Conservation (phyloP, 495 filamentous ascomycete genomes). For the Amorphotheca resinae region DNA sequence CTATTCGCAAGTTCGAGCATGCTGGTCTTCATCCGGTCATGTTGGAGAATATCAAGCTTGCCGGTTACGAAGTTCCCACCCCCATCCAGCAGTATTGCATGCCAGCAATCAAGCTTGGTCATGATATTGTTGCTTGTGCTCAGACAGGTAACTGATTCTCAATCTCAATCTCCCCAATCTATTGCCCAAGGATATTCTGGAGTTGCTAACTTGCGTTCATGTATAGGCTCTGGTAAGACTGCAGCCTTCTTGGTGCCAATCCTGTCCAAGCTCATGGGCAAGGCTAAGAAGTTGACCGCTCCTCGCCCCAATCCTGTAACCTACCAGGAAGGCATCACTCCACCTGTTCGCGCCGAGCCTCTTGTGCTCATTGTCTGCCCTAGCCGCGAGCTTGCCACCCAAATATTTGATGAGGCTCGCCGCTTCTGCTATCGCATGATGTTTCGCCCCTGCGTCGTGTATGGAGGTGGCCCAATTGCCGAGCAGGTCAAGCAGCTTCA, state of each 20-base stretch:
- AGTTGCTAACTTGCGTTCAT: constrained; percentile 1
- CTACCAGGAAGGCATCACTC: constrained; percentile 25
- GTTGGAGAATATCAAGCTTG: constrained; percentile 60
- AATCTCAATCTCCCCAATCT: not conserved
- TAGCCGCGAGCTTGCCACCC: constrained; percentile 76
- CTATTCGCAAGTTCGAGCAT: constrained; percentile 51
- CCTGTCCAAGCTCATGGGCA: constrained; percentile 84
- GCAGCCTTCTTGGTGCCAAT: constrained; percentile 86
- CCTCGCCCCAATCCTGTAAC: constrained; percentile 50
- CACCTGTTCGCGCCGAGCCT: constrained; percentile 51
- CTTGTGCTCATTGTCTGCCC: constrained; percentile 77
- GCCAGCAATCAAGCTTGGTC: constrained; percentile 56
- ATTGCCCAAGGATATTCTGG: not conserved
- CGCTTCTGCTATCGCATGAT: constrained; percentile 88
- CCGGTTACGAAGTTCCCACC: constrained; percentile 53
- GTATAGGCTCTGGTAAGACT: constrained; percentile 84
- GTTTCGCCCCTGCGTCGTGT: constrained; percentile 84
- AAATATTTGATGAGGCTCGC: constrained; percentile 89
- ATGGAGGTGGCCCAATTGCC: constrained; percentile 62
- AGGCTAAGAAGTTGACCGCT: constrained; percentile 71
- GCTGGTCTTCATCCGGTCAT: constrained; percentile 80
- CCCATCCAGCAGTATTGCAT: constrained; percentile 78
- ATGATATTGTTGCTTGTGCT: constrained; percentile 76
- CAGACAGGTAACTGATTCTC: constrained; percentile 62
- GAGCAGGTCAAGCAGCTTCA: constrained; percentile 60